Conservation (phyloP, 2,329 filamentous ascomycete genomes). For the Pestalotiopsis fici region DNA sequence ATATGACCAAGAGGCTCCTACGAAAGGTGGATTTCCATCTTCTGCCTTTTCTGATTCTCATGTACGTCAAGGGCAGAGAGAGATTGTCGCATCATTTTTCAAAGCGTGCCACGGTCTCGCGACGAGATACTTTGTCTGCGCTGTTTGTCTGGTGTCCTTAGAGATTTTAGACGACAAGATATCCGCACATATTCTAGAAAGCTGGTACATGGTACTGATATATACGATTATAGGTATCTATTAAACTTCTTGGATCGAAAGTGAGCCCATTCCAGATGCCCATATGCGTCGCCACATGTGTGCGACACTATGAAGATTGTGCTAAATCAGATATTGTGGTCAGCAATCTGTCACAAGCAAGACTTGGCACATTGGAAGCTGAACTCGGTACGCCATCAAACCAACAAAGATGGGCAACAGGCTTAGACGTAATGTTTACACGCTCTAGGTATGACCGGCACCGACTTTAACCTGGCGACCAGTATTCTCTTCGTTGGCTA, state of each 20-base stretch:
- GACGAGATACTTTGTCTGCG: too few relatives aligned
- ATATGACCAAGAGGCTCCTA: conserved; percentile 35
- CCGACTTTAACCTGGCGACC: conserved; percentile 57
- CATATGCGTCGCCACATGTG: not conserved
- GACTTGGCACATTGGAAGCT: conserved; percentile 52
- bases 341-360: conserved; percentile 54
- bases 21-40: conserved; percentile 54
- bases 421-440: not conserved
- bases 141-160: too few relatives aligned
- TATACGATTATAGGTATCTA: conserved; percentile 39
- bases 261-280: conserved; percentile 16
- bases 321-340: not conserved
- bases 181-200: not conserved
- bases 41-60: conserved; percentile 53
- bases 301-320: not conserved
- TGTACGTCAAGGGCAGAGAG: conserved; percentile 24
- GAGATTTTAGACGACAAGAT: too few relatives aligned
- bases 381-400: conserved; percentile 38
- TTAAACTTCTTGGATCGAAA: conserved; percentile 55
- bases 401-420: not conserved
- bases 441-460: conserved; percentile 44
- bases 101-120: too few relatives aligned
- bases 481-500: conserved; percentile 61
- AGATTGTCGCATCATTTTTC: too few relatives aligned
- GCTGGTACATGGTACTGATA: not conserved